These are phyloP conservation scores for Beauveria brongniartii DNA, from an alignment of 2,329 filamentous ascomycete genomes.

Conservation along the genomic window DNA sequence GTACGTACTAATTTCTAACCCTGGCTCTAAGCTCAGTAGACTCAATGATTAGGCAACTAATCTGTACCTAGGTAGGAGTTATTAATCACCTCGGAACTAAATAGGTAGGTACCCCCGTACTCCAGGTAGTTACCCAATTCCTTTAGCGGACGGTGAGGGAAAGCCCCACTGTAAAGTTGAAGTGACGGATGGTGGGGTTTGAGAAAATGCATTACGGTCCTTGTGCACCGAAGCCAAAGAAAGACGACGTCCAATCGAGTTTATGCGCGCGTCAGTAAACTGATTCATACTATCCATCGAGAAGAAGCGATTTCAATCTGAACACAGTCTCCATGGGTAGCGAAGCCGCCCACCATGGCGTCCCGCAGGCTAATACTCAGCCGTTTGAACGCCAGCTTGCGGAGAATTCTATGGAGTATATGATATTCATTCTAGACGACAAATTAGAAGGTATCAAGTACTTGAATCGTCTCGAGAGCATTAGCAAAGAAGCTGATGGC, in stretches of 20 bases:
- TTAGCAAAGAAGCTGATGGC: conserved; percentile 60
- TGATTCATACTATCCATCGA: not conserved
- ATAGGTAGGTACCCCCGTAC: too few species aligned
- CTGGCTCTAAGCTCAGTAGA: too few species aligned
- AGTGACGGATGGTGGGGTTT: not conserved
- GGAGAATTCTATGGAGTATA: conserved; percentile 77
- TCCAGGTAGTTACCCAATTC: too few species aligned
- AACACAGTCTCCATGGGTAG: not conserved
- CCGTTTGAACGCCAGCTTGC: conserved; percentile 36
- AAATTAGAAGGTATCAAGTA: conserved; percentile 45
- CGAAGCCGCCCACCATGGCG: not conserved
- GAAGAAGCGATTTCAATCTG: not conserved
- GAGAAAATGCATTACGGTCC: not conserved
- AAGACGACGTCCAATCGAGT: not conserved
- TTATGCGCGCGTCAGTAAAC: not conserved
- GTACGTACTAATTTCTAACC: too few species aligned
- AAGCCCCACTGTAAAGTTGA: not conserved
- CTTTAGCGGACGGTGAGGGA: not conserved
- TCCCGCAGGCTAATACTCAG: not conserved
- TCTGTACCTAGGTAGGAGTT: too few species aligned
- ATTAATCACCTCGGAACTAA: too few species aligned
- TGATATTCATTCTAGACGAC: conserved; percentile 59
- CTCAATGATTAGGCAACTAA: too few species aligned
- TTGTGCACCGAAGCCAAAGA: not conserved
- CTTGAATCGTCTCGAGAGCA: conserved; percentile 58